Evolutionary conservation across 2,329 filamentous ascomycete genomes (phyloP).

Genomic region (Pyrenochaeta sp.): DNA sequence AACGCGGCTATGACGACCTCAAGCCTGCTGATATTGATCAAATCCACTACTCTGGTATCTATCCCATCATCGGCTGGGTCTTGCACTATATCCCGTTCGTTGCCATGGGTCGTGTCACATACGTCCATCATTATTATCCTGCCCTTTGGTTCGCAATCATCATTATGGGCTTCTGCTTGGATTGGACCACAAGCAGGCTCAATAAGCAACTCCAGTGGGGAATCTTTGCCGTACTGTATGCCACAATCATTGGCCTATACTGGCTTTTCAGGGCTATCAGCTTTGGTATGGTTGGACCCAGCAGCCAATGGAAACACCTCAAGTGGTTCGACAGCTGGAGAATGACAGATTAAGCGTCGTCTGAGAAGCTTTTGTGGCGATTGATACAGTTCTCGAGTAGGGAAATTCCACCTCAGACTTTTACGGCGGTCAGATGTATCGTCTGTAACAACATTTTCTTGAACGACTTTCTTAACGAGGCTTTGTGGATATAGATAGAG

Average conservation of each 20-base stretch:
- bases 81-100: constrained; percentile 96
- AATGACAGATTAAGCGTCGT: constrained; percentile 76
- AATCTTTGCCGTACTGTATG: constrained; percentile 79
- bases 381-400: no score
- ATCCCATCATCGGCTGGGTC: constrained; percentile 92
- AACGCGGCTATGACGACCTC: constrained; percentile 89
- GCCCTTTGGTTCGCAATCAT: constrained; percentile 97
- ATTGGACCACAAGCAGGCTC: constrained; percentile 79
- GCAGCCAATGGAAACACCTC: constrained; percentile 85
- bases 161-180: constrained; percentile 82
- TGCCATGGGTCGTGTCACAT: constrained; percentile 97
- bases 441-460: constrained; percentile 15
- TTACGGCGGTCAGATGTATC: background rate
- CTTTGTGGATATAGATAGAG: constrained; percentile 18
- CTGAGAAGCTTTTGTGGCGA: no score
- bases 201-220: constrained; percentile 69
- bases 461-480: constrained; percentile 2
- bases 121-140: constrained; percentile 99
- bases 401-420: background rate
- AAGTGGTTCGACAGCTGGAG: constrained; percentile 93
- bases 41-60: constrained; percentile 91
- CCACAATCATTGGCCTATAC: constrained; percentile 79
- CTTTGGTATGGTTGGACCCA: constrained; percentile 91
- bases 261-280: constrained; percentile 90
- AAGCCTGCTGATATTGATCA: constrained; percentile 83